These are phyloP conservation scores for Umbelopsis sp. DNA, from an alignment of 192 early-diverging fungal genomes.

Conservation along the genomic window DNA sequence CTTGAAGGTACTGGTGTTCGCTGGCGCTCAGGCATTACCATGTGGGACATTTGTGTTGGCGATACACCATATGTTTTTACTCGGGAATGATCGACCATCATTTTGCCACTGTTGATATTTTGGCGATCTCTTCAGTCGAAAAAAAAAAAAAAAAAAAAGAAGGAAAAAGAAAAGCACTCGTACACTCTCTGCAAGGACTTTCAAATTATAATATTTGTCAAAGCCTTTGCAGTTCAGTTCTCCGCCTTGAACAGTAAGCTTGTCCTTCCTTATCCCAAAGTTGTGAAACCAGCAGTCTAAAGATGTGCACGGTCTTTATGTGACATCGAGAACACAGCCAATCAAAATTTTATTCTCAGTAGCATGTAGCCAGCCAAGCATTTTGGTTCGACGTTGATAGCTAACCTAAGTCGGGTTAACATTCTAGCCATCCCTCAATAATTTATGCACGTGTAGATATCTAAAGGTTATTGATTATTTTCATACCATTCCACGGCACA, in stretches of 20 bases:
- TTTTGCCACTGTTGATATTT: neutral
- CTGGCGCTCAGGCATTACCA: neutral
- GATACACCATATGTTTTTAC: neutral
- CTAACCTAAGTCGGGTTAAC: neutral
- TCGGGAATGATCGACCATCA: conserved; percentile 3
- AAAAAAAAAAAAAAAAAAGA: neutral
- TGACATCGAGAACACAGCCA: neutral
- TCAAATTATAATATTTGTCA: neutral
- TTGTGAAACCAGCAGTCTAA: neutral
- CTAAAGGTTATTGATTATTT: neutral
- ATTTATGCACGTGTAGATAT: neutral
- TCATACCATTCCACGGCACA: neutral
- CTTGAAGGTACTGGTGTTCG: neutral
- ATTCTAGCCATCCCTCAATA: neutral
- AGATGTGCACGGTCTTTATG: neutral
- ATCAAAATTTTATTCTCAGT: neutral
- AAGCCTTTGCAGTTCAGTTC: neutral
- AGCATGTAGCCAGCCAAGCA: neutral
- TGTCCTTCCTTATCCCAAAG: neutral
- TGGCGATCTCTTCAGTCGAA: no score
- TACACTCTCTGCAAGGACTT: neutral
- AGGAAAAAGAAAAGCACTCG: neutral
- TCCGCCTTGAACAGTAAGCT: neutral
- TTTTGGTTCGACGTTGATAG: neutral
- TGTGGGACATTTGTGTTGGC: neutral